A percentile compares a stretch with the other conserved stretches of the same genome.
Conservation (phyloP, 2,329 filamentous ascomycete species). For the Drechslerella coelobrocha region DNA sequence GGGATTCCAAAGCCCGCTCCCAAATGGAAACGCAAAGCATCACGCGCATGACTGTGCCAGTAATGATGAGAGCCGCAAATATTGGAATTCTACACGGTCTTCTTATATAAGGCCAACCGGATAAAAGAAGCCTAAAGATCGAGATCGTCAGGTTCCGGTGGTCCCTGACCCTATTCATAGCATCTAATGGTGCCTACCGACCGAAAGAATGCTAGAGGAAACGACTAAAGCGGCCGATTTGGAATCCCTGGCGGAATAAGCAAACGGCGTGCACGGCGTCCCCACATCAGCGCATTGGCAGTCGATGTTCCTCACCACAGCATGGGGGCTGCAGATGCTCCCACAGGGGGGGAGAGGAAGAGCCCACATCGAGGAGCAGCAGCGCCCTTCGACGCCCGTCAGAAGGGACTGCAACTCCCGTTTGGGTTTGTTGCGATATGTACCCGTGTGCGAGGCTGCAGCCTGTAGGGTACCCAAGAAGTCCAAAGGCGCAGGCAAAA, state of each 20-base stretch:
- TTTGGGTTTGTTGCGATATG: constrained; percentile 35
- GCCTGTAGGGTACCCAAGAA: constrained; percentile 16
- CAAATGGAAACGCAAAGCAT: constrained; percentile 2
- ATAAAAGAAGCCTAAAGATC: too few relatives aligned
- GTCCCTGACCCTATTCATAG: constrained; percentile 37
- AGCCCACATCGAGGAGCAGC: constrained; percentile 9
- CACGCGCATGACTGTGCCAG: too few relatives aligned
- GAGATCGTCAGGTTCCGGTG: neutral
- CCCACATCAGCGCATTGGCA: constrained; percentile 18
- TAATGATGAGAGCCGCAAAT: too few relatives aligned
- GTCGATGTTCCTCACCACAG: constrained; percentile 20
- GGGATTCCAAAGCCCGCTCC: constrained; percentile 19
- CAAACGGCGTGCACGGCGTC: constrained; percentile 9
- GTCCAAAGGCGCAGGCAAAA: constrained; percentile 13
- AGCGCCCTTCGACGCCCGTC: neutral
- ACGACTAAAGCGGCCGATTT: constrained; percentile 36
- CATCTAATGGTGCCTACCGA: constrained; percentile 32
- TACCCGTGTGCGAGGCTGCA: constrained; percentile 37
- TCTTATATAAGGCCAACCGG: constrained; percentile 7
- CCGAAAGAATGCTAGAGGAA: constrained; percentile 1
- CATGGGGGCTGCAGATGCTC: constrained; percentile 20
- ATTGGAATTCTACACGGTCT: too few relatives aligned
- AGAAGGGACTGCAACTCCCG: too few relatives aligned
- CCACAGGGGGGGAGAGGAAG: too few relatives aligned
- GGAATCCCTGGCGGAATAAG: constrained; percentile 21